Percentiles rank a stretch among this genome's conserved stretches.
phyloP scores from a whole-genome alignment of 768 basidiomycete genomes.

The Trametes cingulata region DNA sequence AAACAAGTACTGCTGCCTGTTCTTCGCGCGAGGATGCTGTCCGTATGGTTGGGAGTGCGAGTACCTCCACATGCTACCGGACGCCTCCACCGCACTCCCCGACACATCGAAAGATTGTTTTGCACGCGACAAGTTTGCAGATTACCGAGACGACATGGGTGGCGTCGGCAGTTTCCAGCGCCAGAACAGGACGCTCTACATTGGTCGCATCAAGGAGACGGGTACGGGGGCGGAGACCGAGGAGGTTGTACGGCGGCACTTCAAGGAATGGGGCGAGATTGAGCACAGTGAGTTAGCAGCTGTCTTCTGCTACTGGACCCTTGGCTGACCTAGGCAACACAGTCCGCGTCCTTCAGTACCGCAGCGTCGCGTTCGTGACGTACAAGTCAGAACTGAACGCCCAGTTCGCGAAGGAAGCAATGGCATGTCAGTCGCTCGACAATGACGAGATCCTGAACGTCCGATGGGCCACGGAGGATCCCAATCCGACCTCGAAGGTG shows the following conservation, averaged over 20 bases:
- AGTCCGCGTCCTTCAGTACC: constrained; percentile 92
- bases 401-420: constrained; percentile 97
- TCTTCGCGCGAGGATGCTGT: constrained; percentile 95
- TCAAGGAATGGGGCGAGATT: constrained; percentile 94
- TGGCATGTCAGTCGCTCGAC: constrained; percentile 98
- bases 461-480: constrained; percentile 98
- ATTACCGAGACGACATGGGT: constrained; percentile 99
- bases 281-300: constrained; percentile 70
- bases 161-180: constrained; percentile 96
- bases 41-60: constrained; percentile 99
- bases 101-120: constrained; percentile 97
- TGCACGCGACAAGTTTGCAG: constrained; percentile 93
- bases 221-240: constrained; percentile 88
- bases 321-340: constrained; percentile 24
- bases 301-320: neutral
- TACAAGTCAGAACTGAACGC: constrained; percentile 84
- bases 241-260: constrained; percentile 87
- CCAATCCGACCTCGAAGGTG: constrained; percentile 88
- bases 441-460: constrained; percentile 98
- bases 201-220: constrained; percentile 92
- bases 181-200: constrained; percentile 92
- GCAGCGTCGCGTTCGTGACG: constrained; percentile 96
- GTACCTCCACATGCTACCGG: constrained; percentile 88
- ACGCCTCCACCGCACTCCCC: constrained; percentile 64
- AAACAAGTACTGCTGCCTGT: constrained; percentile 91